Conservation (phyloP, 345 rosid species). For the Rhodamnia rubescens region DNA sequence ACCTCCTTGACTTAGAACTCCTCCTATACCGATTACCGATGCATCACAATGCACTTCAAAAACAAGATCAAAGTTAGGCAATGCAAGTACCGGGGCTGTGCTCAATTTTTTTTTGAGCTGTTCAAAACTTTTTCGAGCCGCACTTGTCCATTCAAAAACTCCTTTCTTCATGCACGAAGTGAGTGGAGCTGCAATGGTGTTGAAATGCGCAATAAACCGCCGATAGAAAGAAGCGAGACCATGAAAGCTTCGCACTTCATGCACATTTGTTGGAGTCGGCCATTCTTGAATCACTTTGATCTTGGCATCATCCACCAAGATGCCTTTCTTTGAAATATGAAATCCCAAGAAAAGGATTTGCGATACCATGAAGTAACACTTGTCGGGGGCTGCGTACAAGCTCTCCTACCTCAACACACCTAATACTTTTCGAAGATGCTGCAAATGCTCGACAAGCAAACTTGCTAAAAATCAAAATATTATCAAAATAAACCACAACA, state of each 20-base stretch:
- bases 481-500: slow-evolving; percentile 1
- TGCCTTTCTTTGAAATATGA: too few relatives aligned
- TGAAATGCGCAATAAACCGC: neutral
- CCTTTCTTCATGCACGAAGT: neutral
- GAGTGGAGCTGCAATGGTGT: neutral
- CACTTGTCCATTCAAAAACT: neutral
- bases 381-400: too few relatives aligned
- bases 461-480: neutral
- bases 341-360: too few relatives aligned
- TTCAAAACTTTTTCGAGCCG: neutral
- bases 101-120: neutral
- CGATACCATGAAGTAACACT: too few relatives aligned
- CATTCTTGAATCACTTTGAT: neutral
- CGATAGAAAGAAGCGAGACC: neutral
- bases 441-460: neutral
- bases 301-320: too few relatives aligned
- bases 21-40: too few relatives aligned
- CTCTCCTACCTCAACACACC: too few relatives aligned
- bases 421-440: neutral
- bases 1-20: too few relatives aligned
- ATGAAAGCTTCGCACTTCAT: neutral
- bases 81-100: too few relatives aligned
- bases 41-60: too few relatives aligned
- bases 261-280: neutral
- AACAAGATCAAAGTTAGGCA: too few relatives aligned